phyloP scores from a whole-genome alignment of 495 filamentous ascomycete species.

The Podospora didyma region DNA sequence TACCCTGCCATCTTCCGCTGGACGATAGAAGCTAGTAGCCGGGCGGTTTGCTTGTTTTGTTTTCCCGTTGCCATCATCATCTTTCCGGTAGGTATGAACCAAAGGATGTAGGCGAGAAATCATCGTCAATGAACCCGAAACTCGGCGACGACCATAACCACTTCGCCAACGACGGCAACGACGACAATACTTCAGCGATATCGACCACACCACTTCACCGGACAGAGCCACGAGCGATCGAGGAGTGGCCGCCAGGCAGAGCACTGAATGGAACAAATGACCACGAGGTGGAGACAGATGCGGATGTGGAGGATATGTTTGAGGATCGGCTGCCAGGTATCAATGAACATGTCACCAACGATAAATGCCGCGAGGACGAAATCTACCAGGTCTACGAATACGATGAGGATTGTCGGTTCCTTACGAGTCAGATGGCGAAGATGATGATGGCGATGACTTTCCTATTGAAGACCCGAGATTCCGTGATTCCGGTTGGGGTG shows the following conservation, averaged over 20 bases:
- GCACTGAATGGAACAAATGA: no score
- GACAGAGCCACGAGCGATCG: conserved; percentile 7
- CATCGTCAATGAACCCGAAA: background rate
- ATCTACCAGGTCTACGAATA: conserved; percentile 1
- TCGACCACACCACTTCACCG: background rate
- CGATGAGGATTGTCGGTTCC: conserved; percentile 27
- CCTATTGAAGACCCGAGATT: conserved; percentile 50
- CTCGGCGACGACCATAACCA: no score
- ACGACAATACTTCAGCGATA: background rate
- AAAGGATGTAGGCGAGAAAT: background rate
- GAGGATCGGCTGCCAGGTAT: no score
- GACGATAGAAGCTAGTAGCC: conserved; percentile 28
- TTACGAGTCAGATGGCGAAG: conserved; percentile 34
- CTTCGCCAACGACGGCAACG: background rate
- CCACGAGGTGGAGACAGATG: no score
- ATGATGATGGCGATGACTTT: conserved; percentile 41
- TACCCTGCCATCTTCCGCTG: conserved; percentile 44
- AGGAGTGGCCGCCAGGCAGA: no score
- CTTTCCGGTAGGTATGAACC: conserved; percentile 55
- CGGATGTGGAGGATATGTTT: no score
- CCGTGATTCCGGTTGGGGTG: conserved; percentile 65
- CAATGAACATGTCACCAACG: no score
- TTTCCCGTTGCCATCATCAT: conserved; percentile 52
- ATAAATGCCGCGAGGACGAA: no score
- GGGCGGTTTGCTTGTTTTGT: conserved; percentile 33